phyloP scores from a whole-genome alignment of 140 eudicot genomes.

The Eryngium alpinum region DNA sequence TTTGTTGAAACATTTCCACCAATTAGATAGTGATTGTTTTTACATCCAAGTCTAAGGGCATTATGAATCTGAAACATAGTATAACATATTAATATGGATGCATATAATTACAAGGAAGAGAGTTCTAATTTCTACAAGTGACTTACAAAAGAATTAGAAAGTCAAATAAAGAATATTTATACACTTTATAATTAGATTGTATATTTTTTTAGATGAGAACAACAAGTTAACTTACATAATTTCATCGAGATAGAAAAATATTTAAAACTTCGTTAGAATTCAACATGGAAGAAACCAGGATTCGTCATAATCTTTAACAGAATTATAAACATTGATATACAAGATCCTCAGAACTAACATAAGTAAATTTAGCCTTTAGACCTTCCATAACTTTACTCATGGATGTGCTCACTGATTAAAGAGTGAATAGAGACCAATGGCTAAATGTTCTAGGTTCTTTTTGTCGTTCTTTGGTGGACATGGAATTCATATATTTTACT shows the following conservation, averaged over 20 bases:
- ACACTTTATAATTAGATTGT: too few relatives aligned
- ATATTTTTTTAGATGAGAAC: neutral
- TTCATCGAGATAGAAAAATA: neutral
- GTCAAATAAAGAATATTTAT: too few relatives aligned
- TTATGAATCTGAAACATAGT: slow-evolving; percentile 54
- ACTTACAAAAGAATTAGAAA: too few relatives aligned
- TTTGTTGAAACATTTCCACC: slow-evolving; percentile 98
- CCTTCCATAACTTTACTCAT: neutral
- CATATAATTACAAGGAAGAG: neutral
- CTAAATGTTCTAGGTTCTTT: neutral
- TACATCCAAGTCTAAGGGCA: slow-evolving; percentile 98
- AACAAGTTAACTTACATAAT: neutral
- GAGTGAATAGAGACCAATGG: neutral
- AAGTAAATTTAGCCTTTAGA: neutral
- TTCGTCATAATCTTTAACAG: neutral
- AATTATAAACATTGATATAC: neutral
- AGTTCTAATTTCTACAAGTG: too few relatives aligned
- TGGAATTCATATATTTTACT: neutral
- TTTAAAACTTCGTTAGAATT: neutral
- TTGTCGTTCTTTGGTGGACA: neutral
- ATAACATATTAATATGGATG: neutral
- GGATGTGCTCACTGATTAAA: neutral
- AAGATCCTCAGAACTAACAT: neutral
- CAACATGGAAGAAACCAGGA: neutral
- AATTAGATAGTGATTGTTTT: slow-evolving; percentile 97